Evolutionary conservation across 371 early-diverging fungal genomes (phyloP), one percentile per base, ranked within the genome.

Genomic region (Dinochytrium kinnereticum): DNA sequence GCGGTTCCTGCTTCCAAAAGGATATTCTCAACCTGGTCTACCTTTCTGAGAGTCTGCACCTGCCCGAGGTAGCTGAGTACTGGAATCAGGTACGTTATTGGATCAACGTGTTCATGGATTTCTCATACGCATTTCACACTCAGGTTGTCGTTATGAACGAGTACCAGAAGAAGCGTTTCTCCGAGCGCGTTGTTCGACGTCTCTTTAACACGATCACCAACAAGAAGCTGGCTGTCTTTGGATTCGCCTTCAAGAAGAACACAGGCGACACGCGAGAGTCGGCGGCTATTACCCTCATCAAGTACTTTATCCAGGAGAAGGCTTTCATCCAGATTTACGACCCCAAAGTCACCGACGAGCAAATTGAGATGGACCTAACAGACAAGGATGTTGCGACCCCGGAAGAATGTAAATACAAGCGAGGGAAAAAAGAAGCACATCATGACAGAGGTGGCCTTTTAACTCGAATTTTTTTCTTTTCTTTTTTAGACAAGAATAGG

Each of bases 1-100:
- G 98, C 79, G 98, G 98, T 50, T 91, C 91, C 49, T 97, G 98
- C 84, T 96, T 97, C 89, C 95, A 95, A 82, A 97, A 97, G 84
- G 98, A 97, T 83, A 92, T 97, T 61, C 86, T 93, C 68, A 95
- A 95, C 87, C 84, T 97, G 78, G 93, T 95, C 59, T 97, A 94
- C 82, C 85, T 97, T 59, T 88, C 91, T 44, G 88, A 90, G 74
- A 91, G 90, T 76, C 88, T 96, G 39, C 90, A 92, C 80, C 84
- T 97, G 70, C 92, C 92, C 55, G 95, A 96, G 82, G 96, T 96
- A 38, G 96, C 95, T 57, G 93, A 89, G 49, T 97, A 97, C 90
- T 97, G 96, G 98, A 83, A 90, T 67, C 93, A 94, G 77, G 78
- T 75, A 39, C 5, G 72, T 24, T 65, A 36, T 10, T 10, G n/a